Base-by-base conservation (phyloP, 371 early-diverging fungal species). In the Mucor plumbeus region DNA sequence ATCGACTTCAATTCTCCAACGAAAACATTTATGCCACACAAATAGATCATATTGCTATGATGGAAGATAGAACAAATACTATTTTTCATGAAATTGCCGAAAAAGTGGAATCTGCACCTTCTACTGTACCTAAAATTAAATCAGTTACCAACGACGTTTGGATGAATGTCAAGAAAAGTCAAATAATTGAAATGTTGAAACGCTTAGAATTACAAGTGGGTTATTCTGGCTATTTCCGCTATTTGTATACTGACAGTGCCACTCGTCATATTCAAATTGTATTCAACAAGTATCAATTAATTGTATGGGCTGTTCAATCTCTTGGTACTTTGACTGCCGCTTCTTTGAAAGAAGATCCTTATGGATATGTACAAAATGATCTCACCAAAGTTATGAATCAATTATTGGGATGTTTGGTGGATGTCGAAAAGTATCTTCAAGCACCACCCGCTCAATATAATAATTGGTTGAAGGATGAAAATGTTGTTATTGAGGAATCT, bases 341-440 rank as follows among this genome's bases (percentile, higher is more conserved):
- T 9, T 88, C 88, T 0, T 69, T 76, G 17, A 68, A 75, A 7
- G 88, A 88, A 54, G 88, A 88, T 69, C 68, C 73, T 4, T 81
- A 75, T 63, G 87, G 88, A 3, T 74, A 80, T 19, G 88, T 88
- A 3, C 88, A 88, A 53, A 81, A 74, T 53, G 85, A 88, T 40
- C 79, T 86, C 34, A 65, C 74, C 1, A 64, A 58, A 8, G 79
- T 88, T 4, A 48, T 88, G n/a, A 80, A 86, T 68, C 57, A 71
- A 10, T 63, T 88, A 65, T 64, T 85, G 44, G 81, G 73, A 5
- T 70, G 75, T 54, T 69, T 86, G 50, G 71, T 71, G 15, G 69
- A 76, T 4, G 63, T 83, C 14, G 81, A 85, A 56, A 59, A 67
- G 33, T 72, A 78, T 41, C 26, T 73, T 7, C 61, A 75, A 19